phyloP scores from a whole-genome alignment of 2,329 filamentous ascomycete genomes.

The Diaporthe sp. region DNA sequence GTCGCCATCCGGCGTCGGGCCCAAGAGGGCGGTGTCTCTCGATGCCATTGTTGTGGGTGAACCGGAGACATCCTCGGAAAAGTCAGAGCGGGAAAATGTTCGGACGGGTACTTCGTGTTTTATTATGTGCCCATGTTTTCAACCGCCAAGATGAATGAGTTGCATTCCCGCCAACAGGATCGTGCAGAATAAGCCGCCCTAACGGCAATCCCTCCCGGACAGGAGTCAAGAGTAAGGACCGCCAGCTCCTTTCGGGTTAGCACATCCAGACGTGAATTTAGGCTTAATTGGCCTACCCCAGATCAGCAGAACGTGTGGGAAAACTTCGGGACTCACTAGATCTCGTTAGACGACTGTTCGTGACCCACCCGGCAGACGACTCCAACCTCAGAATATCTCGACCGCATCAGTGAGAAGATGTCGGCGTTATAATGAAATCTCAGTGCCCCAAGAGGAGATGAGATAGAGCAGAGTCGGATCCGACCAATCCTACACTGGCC shows the following conservation, averaged over 20 bases:
- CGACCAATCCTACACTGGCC: neutral
- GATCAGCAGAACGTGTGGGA: neutral
- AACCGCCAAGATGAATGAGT: slow-evolving; percentile 10
- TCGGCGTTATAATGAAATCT: neutral
- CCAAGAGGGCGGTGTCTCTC: slow-evolving; percentile 12
- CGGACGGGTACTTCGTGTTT: neutral
- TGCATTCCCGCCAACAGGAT: neutral
- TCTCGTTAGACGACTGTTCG: neutral
- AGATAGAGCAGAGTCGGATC: neutral
- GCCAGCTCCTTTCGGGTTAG: slow-evolving; percentile 8
- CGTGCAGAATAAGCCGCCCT: slow-evolving; percentile 8
- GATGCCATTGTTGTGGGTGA: slow-evolving; percentile 23
- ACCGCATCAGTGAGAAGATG: too few species aligned
- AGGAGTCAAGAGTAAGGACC: slow-evolving; percentile 28
- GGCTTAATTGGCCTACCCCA: slow-evolving; percentile 28
- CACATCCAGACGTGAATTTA: slow-evolving; percentile 31
- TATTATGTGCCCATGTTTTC: slow-evolving; percentile 10
- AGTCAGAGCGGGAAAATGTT: neutral
- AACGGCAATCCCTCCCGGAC: slow-evolving; percentile 37
- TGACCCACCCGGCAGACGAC: neutral
- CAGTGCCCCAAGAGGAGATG: neutral
- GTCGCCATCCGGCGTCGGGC: slow-evolving; percentile 62
- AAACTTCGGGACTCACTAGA: slow-evolving; percentile 29
- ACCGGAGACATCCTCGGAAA: neutral
- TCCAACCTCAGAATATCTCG: too few species aligned